Percentiles rank a stretch among this genome's conserved stretches.
Conservation (phyloP, 2,329 filamentous ascomycete species). For the Pseudogymnoascus sp. region DNA sequence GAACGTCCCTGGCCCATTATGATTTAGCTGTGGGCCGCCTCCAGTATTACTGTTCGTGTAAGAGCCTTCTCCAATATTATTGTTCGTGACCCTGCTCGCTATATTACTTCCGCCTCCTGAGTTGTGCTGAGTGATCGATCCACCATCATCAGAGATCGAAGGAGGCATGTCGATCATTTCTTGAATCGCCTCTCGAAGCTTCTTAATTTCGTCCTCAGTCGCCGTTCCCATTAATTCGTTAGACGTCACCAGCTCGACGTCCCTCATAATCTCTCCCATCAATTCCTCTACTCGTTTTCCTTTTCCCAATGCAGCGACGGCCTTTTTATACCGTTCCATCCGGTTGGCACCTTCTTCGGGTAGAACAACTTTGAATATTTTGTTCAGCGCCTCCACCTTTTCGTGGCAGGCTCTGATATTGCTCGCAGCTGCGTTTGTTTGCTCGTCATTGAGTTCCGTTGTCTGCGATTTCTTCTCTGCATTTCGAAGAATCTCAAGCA, state of each 20-base stretch:
- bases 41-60: not conserved
- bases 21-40: not conserved
- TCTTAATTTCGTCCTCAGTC: not conserved
- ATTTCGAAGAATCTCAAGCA: conserved; percentile 19
- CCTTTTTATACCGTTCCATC: conserved; percentile 17
- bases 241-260: conserved; percentile 24
- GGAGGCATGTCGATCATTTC: not conserved
- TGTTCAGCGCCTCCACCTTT: conserved; percentile 19
- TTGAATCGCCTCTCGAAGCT: not conserved
- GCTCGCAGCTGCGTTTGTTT: conserved; percentile 14
- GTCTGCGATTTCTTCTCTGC: conserved; percentile 13
- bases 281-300: conserved; percentile 22
- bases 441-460: conserved; percentile 9
- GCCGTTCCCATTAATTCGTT: not conserved
- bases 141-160: not conserved
- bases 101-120: not conserved
- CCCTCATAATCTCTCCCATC: conserved; percentile 25
- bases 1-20: not conserved
- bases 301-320: conserved; percentile 20
- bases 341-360: conserved; percentile 14
- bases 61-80: not conserved
- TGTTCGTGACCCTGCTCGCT: not conserved
- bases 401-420: conserved; percentile 21
- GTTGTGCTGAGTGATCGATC: not conserved
- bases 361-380: conserved; percentile 21